phyloP scores from a whole-genome alignment of 78 protist species.

The Dictyostelium discoideum region DNA sequence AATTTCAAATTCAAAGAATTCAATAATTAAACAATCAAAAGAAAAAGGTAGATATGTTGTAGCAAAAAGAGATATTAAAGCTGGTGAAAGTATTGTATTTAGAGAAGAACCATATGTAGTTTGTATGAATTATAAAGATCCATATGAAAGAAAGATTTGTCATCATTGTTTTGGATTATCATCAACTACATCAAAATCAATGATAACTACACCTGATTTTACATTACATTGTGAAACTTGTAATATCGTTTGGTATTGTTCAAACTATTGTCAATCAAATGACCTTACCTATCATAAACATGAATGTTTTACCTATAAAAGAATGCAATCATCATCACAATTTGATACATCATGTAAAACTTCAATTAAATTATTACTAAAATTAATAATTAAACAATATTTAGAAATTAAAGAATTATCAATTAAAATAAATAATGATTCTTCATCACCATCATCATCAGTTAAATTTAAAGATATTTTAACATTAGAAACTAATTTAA shows the following conservation, averaged over 20 bases:
- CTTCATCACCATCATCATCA: not conserved
- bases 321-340: not conserved
- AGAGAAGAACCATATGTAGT: slow-evolving; percentile 24
- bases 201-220: not conserved
- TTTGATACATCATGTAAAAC: not conserved
- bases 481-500: not conserved
- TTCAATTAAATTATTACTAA: not conserved
- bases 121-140: slow-evolving; percentile 33
- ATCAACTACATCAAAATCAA: not conserved
- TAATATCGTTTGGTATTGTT: not conserved
- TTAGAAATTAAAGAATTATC: not conserved
- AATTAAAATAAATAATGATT: too few species aligned
- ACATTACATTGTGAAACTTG: not conserved
- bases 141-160: slow-evolving; percentile 6
- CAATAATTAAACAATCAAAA: slow-evolving; percentile 18
- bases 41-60: slow-evolving; percentile 49
- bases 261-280: not conserved
- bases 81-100: slow-evolving; percentile 16
- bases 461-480: slow-evolving; percentile 14
- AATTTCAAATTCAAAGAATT: not conserved
- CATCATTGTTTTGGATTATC: slow-evolving; percentile 25
- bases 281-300: not conserved
- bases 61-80: not conserved
- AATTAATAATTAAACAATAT: not conserved
- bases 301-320: not conserved